A percentile compares a stretch with the other conserved stretches of the same genome.
Conservation (phyloP, 2,329 filamentous ascomycete genomes). For the Graphilbum sp. region DNA sequence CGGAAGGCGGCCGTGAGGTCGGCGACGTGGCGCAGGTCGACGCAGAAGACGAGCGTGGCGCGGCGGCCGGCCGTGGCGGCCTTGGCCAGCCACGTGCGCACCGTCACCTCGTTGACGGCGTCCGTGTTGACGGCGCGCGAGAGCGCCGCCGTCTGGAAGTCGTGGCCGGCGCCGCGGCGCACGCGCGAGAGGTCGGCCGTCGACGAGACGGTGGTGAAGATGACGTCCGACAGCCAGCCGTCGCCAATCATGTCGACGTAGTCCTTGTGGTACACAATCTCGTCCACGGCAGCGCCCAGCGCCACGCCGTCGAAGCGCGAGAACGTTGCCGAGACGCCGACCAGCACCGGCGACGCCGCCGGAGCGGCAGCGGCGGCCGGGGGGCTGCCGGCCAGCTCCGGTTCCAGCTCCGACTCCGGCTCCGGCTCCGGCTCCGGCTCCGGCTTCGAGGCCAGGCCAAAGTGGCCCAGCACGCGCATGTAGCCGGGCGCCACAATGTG, state of each 20-base stretch:
- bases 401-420: background rate
- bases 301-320: conserved; percentile 68
- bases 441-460: conserved; percentile 41
- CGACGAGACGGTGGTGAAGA: conserved; percentile 84
- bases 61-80: conserved; percentile 36
- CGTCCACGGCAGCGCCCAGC: conserved; percentile 73
- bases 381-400: too few species aligned
- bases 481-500: conserved; percentile 84
- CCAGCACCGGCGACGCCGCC: conserved; percentile 44
- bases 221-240: conserved; percentile 80
- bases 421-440: conserved; percentile 6
- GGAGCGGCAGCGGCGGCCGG: conserved; percentile 10
- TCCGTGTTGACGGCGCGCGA: conserved; percentile 71
- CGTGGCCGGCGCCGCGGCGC: conserved; percentile 46
- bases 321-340: conserved; percentile 71
- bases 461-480: conserved; percentile 58
- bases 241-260: conserved; percentile 58
- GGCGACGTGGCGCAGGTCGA: conserved; percentile 69
- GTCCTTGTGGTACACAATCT: conserved; percentile 86
- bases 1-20: conserved; percentile 64
- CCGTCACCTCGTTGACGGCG: conserved; percentile 65
- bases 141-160: conserved; percentile 66
- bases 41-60: conserved; percentile 88
- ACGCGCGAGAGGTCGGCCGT: conserved; percentile 65
- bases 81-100: conserved; percentile 72